Percentiles rank a stretch among this genome's conserved stretches.
These are phyloP conservation scores for Microbotryum silenes-acaulis DNA, from an alignment of 1,284 basidiomycete genomes.

Conservation along the genomic window DNA sequence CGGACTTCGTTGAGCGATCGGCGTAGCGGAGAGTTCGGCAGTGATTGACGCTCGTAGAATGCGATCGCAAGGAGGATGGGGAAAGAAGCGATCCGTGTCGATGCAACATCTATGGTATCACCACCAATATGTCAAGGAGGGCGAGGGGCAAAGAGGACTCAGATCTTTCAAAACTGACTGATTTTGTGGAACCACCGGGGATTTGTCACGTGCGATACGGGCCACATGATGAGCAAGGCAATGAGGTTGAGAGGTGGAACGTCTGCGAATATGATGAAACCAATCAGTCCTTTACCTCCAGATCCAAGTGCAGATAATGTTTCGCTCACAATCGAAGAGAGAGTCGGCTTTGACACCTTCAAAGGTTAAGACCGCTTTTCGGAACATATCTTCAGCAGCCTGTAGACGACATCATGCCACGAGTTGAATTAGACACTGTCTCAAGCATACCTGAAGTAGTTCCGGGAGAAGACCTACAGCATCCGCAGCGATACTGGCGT, in stretches of 20 bases:
- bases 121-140: not conserved
- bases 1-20: slow-evolving; percentile 2
- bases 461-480: slow-evolving; percentile 18
- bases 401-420: slow-evolving; percentile 53
- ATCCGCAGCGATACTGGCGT: slow-evolving; percentile 64
- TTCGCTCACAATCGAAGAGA: slow-evolving; percentile 30
- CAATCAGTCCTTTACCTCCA: not conserved
- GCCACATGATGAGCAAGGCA: slow-evolving; percentile 32
- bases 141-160: not conserved
- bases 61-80: slow-evolving; percentile 70
- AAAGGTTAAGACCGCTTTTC: slow-evolving; percentile 75
- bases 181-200: slow-evolving; percentile 34
- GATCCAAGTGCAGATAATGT: not conserved
- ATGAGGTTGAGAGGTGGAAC: slow-evolving; percentile 35
- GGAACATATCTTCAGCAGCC: slow-evolving; percentile 64
- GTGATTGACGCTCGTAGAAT: slow-evolving; percentile 58
- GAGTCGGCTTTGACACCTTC: slow-evolving; percentile 51
- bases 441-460: slow-evolving; percentile 2
- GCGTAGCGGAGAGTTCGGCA: slow-evolving; percentile 5
- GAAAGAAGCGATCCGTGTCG: slow-evolving; percentile 51
- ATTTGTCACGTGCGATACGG: slow-evolving; percentile 27
- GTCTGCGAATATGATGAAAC: slow-evolving; percentile 5
- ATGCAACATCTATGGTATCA: slow-evolving; percentile 13
- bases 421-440: slow-evolving; percentile 58
- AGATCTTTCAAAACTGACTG: slow-evolving; percentile 15